Evolutionary conservation across 176 grass and related monocot species (phyloP).

Genomic region (Otatea glauca): DNA sequence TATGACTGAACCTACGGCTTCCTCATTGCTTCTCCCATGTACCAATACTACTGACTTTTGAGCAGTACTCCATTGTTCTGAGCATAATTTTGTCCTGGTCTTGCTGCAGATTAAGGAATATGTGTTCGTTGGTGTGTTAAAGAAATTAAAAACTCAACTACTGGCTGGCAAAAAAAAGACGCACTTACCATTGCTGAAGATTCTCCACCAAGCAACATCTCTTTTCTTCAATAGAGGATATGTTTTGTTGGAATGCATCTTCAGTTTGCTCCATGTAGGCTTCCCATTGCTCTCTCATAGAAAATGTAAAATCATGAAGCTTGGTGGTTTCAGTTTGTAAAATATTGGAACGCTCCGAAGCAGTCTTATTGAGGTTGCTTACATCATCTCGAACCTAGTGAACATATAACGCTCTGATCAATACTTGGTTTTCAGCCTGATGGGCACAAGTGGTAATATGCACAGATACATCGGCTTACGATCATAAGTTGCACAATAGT

Average conservation of each 20-base stretch:
- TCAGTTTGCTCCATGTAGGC: constrained; percentile 56
- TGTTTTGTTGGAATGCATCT: constrained; percentile 55
- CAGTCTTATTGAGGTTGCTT: constrained; percentile 47
- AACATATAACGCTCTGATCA: constrained; percentile 31
- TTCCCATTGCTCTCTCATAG: constrained; percentile 75
- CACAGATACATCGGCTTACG: not conserved
- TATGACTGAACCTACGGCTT: constrained; percentile 53
- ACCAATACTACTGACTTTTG: constrained; percentile 59
- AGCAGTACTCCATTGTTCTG: constrained; percentile 67
- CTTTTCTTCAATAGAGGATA: constrained; percentile 58
- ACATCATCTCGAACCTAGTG: constrained; percentile 67
- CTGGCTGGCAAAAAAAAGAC: not conserved
- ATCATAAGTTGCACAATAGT: not conserved
- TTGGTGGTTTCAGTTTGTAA: constrained; percentile 66
- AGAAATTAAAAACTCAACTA: constrained; percentile 10
- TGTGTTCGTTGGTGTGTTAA: not conserved
- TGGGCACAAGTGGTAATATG: constrained; percentile 20
- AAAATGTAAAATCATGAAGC: constrained; percentile 57
- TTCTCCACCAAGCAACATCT: constrained; percentile 51
- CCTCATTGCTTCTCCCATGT: constrained; percentile 49
- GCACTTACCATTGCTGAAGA: constrained; percentile 56
- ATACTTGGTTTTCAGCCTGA: constrained; percentile 1
- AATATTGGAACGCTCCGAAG: constrained; percentile 47
- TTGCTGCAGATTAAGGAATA: constrained; percentile 54
- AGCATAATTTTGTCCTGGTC: constrained; percentile 46